Base-by-base conservation (phyloP, 805 yeast species). In the Candida morakotiae region DNA sequence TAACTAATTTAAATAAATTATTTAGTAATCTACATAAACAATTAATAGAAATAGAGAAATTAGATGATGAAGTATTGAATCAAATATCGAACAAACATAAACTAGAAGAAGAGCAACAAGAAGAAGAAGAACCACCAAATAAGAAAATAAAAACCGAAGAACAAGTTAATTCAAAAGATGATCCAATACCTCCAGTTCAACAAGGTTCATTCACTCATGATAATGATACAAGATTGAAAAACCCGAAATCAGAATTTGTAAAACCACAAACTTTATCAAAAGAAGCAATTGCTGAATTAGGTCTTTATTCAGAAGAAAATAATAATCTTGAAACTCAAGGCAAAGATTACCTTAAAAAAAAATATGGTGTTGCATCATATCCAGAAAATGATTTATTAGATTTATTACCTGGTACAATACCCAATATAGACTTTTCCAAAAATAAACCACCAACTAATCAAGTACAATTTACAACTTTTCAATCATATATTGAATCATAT, bases 401-500 rank as follows among this genome's bases (percentile, higher is more conserved):
- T 38, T 59, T 83, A 43, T 66, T 93, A 21, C 96, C 98, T 0
- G 99, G 98, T 2, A 77, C 71, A 24, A 81, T 88, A 18, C 98
- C 98, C 9, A 80, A 85, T 56, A 74, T 72, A 39, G 98, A 93
- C 59, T 87, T 86, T 48, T 81, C 96, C 4, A 78, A 79, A 44
- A 77, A 81, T 10, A 91, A 89, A 52, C 55, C 69, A 4, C 72
- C 73, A 3, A 62, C 87, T 2, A 91, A 87, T 58, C 98, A 93
- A 63, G 93, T 91, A 13, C 96, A 88, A 53, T 88, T 85, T 55
- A 71, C 85, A 9, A 89, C 98, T 0, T 93, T 86, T 55, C 83
- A 86, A 46, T 64, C 89, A 1, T 87, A 83, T 47, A 73, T 88
- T 25, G 98, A 93, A 56, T 85, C 89, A 21, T 91, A 77, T 55